Evolutionary conservation across 179 eudicot species (phyloP).

Genomic region (Gypsophila paniculata): DNA sequence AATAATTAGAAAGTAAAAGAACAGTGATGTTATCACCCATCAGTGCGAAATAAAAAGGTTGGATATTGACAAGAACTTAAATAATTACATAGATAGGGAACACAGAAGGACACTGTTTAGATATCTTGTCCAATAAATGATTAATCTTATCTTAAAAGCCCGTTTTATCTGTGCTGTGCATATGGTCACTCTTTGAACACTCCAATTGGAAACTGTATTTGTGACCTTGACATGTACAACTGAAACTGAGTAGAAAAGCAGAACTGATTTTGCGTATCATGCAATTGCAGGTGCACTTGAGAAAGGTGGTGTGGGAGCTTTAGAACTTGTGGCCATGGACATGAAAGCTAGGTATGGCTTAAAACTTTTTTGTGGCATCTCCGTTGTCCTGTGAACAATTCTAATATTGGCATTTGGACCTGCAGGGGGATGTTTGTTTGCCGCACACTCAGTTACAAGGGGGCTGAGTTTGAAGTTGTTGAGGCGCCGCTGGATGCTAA

Average conservation of each 20-base stretch:
- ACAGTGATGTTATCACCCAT: background rate
- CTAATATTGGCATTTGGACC: slow-evolving; percentile 4
- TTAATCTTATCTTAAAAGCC: background rate
- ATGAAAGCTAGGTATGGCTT: slow-evolving; percentile 92
- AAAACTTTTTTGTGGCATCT: background rate
- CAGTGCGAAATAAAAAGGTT: background rate
- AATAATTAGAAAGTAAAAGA: background rate
- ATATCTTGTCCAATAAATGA: slow-evolving; percentile 5
- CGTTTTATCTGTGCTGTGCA: background rate
- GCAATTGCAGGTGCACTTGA: slow-evolving; percentile 69
- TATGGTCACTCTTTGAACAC: background rate
- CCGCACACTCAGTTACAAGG: slow-evolving; percentile 93
- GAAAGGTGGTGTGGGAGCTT: slow-evolving; percentile 98
- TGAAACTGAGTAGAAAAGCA: background rate
- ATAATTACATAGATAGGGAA: too few relatives aligned
- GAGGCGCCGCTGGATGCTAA: slow-evolving; percentile 76
- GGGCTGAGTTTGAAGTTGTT: slow-evolving; percentile 91
- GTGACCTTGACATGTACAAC: background rate
- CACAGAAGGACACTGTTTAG: background rate
- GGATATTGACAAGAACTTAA: too few relatives aligned
- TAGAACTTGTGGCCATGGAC: slow-evolving; percentile 99
- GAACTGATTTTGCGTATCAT: slow-evolving; percentile 10
- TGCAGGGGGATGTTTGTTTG: slow-evolving; percentile 96
- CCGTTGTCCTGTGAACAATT: slow-evolving; percentile 17
- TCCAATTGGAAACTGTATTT: background rate